A percentile compares a stretch with the other conserved stretches of the same genome.
Evolutionary conservation across 352 stramenopile genomes (phyloP).

Genomic region (Sclerospora graminicola): DNA sequence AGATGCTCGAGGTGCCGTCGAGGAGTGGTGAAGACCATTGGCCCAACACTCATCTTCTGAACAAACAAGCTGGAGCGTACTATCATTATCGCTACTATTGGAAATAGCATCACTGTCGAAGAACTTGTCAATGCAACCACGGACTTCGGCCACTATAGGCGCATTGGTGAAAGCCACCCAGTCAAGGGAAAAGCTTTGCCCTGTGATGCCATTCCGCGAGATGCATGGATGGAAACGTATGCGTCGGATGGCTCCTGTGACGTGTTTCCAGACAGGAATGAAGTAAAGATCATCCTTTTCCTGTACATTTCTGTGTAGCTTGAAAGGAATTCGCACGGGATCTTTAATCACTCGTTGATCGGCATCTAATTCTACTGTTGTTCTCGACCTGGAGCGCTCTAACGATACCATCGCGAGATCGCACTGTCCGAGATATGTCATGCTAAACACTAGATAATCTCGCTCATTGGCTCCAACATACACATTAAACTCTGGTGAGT

Average conservation of each 20-base stretch:
- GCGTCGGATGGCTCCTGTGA: constrained; percentile 44
- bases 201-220: constrained; percentile 15
- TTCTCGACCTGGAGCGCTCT: too few species aligned
- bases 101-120: constrained; percentile 9
- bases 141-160: constrained; percentile 61
- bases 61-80: constrained; percentile 10
- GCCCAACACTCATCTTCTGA: constrained; percentile 25
- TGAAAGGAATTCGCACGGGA: too few species aligned
- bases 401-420: too few species aligned
- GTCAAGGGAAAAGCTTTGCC: constrained; percentile 59
- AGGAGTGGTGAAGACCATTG: constrained; percentile 36
- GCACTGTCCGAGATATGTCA: too few species aligned
- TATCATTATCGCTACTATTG: constrained; percentile 23
- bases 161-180: constrained; percentile 67
- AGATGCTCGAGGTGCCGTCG: constrained; percentile 45
- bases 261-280: constrained; percentile 48
- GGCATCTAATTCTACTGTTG: too few species aligned
- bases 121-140: constrained; percentile 70
- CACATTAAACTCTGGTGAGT: too few species aligned
- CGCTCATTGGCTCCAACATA: too few species aligned
- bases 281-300: constrained; percentile 52
- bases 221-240: constrained; percentile 55
- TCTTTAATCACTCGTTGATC: too few species aligned
- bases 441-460: too few species aligned
- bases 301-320: too few species aligned